Evolutionary conservation across 257 asterid genomes (phyloP).

Genomic region (Agastache rugosa): DNA sequence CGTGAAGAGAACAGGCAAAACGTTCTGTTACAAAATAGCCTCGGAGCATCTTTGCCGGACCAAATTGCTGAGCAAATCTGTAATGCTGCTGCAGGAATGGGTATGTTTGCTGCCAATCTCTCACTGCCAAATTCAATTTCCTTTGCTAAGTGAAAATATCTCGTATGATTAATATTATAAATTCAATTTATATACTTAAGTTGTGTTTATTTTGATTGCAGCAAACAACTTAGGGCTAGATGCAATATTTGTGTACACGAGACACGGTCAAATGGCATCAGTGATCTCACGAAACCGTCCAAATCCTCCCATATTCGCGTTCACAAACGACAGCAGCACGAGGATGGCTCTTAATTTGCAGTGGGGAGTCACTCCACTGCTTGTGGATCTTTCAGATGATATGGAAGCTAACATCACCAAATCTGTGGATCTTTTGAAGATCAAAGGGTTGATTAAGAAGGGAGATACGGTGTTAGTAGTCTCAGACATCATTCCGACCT

Average conservation of each 20-base stretch:
- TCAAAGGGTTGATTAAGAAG: slow-evolving; percentile 58
- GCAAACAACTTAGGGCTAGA: slow-evolving; percentile 81
- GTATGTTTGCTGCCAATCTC: slow-evolving; percentile 42
- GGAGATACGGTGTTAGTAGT: slow-evolving; percentile 67
- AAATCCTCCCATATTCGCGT: slow-evolving; percentile 77
- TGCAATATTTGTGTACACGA: slow-evolving; percentile 82
- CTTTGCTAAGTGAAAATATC: not conserved
- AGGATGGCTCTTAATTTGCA: slow-evolving; percentile 74
- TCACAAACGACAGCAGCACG: slow-evolving; percentile 67
- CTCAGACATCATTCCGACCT: slow-evolving; percentile 69
- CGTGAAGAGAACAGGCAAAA: slow-evolving; percentile 70
- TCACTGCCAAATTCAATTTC: slow-evolving; percentile 2
- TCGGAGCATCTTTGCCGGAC: slow-evolving; percentile 61
- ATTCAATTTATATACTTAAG: not conserved
- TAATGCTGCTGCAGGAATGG: slow-evolving; percentile 79
- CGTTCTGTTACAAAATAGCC: slow-evolving; percentile 43
- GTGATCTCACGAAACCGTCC: slow-evolving; percentile 81
- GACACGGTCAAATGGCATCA: slow-evolving; percentile 82
- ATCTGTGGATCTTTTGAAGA: slow-evolving; percentile 62
- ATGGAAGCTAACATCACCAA: slow-evolving; percentile 62
- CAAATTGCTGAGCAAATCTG: slow-evolving; percentile 78
- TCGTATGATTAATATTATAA: not conserved
- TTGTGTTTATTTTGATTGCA: slow-evolving; percentile 36
- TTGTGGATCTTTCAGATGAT: slow-evolving; percentile 72
- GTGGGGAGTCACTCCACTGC: slow-evolving; percentile 84